Percentiles rank a stretch among this genome's conserved stretches.
Evolutionary conservation across 192 early-diverging fungal species (phyloP).

Genomic region (Globomyces pollinis-pini): DNA sequence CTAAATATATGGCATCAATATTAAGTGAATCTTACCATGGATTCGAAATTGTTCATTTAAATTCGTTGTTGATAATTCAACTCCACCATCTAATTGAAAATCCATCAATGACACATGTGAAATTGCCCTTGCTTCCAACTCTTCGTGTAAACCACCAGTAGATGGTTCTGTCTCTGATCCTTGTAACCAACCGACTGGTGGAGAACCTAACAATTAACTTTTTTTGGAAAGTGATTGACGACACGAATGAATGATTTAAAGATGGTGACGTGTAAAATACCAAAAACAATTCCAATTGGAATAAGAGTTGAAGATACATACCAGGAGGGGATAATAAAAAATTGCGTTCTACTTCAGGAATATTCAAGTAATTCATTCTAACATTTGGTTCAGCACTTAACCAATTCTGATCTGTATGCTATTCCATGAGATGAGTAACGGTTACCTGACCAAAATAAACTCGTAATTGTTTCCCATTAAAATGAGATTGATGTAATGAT

Average conservation of each 20-base stretch:
- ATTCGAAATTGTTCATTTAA: no score
- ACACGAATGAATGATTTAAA: neutral
- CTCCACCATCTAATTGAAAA: conserved; percentile 11
- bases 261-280: neutral
- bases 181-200: conserved; percentile 6
- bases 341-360: conserved; percentile 37
- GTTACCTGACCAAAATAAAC: conserved; percentile 23
- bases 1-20: no score
- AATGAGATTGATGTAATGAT: neutral
- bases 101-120: conserved; percentile 7
- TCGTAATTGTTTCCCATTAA: conserved; percentile 8
- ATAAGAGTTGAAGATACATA: neutral
- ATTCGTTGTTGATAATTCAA: no score
- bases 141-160: neutral
- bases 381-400: conserved; percentile 16
- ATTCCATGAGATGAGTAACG: neutral
- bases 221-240: neutral
- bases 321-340: conserved; percentile 50
- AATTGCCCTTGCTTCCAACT: neutral
- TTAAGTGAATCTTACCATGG: no score
- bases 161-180: neutral
- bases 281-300: no score
- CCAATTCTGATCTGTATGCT: conserved; percentile 1
- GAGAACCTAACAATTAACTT: neutral
- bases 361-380: conserved; percentile 27